phyloP scores from a whole-genome alignment of 2,329 filamentous ascomycete genomes.

The Magnaporthiopsis poae region DNA sequence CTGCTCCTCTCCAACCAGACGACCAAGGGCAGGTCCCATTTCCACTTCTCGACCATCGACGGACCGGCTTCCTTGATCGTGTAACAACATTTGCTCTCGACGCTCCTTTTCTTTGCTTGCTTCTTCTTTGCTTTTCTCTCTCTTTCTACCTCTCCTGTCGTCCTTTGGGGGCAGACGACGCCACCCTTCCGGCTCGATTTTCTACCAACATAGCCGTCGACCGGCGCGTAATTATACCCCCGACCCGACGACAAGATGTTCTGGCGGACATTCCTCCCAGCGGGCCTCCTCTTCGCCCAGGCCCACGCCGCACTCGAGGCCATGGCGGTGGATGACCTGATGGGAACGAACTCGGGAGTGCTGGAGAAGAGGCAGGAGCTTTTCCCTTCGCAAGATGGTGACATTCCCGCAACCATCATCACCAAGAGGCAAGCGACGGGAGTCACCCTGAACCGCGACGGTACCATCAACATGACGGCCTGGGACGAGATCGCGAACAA shows the following conservation, averaged over 20 bases:
- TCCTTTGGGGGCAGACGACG: neutral
- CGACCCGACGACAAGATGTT: slow-evolving; percentile 21
- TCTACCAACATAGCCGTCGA: neutral
- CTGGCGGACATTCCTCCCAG: slow-evolving; percentile 25
- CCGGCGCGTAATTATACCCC: neutral
- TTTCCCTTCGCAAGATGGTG: slow-evolving; percentile 14
- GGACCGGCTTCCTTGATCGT: neutral
- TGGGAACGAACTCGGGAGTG: slow-evolving; percentile 15
- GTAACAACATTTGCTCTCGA: neutral
- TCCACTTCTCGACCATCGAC: slow-evolving; percentile 11
- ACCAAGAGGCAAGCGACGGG: slow-evolving; percentile 15
- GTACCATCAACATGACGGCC: slow-evolving; percentile 40
- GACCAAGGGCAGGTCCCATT: slow-evolving; percentile 24
- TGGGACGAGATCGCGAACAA: slow-evolving; percentile 47
- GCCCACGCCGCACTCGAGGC: slow-evolving; percentile 26
- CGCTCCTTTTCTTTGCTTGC: slow-evolving; percentile 12
- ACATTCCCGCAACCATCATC: slow-evolving; percentile 9
- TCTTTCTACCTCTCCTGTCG: neutral
- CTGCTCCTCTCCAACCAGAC: slow-evolving; percentile 19
- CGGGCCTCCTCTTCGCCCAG: slow-evolving; percentile 26
- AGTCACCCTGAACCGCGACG: slow-evolving; percentile 30
- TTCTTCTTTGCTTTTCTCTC: slow-evolving; percentile 10
- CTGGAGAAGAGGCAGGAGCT: slow-evolving; percentile 23
- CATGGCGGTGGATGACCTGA: slow-evolving; percentile 17
- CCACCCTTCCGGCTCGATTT: neutral